Percentiles rank a stretch among this genome's conserved stretches.
These are phyloP conservation scores for Termitomyces sp. DNA, from an alignment of 768 basidiomycete species.

Conservation along the genomic window DNA sequence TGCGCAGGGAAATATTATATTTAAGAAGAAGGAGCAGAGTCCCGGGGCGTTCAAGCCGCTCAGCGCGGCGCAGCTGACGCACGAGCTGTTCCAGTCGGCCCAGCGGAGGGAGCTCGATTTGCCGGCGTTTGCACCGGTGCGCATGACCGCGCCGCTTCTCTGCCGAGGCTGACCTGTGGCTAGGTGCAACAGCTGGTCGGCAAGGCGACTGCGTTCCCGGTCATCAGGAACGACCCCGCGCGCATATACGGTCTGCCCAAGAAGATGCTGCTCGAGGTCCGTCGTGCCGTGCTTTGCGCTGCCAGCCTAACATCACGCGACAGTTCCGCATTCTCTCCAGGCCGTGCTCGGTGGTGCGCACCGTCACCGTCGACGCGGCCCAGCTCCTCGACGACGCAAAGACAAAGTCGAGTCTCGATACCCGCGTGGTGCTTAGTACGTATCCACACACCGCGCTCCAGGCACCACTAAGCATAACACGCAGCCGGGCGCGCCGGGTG, in stretches of 20 bases:
- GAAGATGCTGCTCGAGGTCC: conserved; percentile 65
- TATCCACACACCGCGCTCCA: conserved; percentile 8
- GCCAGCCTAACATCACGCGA: conserved; percentile 13
- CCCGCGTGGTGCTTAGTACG: conserved; percentile 63
- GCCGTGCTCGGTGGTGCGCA: conserved; percentile 69
- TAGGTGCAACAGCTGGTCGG: conserved; percentile 31
- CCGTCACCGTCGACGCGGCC: conserved; percentile 53
- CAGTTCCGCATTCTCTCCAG: conserved; percentile 67
- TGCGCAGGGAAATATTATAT: conserved; percentile 8
- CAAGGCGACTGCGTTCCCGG: conserved; percentile 39
- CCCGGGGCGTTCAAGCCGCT: conserved; percentile 33
- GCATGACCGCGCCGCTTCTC: conserved; percentile 20
- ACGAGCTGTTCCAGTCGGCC: conserved; percentile 36
- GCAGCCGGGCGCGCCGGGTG: conserved; percentile 71
- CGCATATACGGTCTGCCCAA: conserved; percentile 69
- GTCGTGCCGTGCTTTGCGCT: conserved; percentile 12
- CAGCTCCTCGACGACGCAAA: conserved; percentile 48
- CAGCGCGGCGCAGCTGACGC: conserved; percentile 33
- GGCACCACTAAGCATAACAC: conserved; percentile 7
- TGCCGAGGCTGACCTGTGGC: conserved; percentile 8
- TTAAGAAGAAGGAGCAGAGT: conserved; percentile 19
- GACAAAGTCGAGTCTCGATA: conserved; percentile 41
- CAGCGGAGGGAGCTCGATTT: conserved; percentile 27
- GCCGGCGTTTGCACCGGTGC: conserved; percentile 39
- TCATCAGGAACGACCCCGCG: conserved; percentile 43